Evolutionary conservation across 1,284 basidiomycete genomes (phyloP), one percentile per base, ranked within the genome.

Genomic region (Sporisorium graminicola): DNA sequence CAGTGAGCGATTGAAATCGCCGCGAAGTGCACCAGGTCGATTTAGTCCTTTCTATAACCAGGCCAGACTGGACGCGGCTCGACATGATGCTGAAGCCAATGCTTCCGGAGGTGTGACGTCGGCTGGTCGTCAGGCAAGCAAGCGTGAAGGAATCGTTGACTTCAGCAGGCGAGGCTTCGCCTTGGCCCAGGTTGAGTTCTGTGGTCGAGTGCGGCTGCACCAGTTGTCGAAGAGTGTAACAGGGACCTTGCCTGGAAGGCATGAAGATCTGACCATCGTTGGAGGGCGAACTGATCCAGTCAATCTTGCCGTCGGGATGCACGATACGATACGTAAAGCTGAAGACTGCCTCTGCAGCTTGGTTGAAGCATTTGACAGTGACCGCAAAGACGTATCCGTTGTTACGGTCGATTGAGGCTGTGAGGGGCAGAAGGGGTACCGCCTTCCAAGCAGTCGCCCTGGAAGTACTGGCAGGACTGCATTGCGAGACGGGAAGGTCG

Each of bases 11-110:
- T 16, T 20, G 37, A 22, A 76, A 68, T 26, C 54, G 65, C 37
- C 74, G 58, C 2, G 74, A 76, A 1, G 74, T 76, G 60, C 70
- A 73, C 74, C 74, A 76, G 2, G 61, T 72, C 13, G 68, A 76
- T 26, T 76, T 76, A 42, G 74, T 76, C n/a, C 74, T 60, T 46
- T 76, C 74, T 14, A 72, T 42, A 31, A 75, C 61, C 18, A 78
- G 35, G 20, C 65, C 72, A 16, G 59, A 35, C 20, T 63, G 42
- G 16, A 78, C 55, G 18, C 57, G 42, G 49, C 47, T 56, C 18
- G 61, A 44, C 18, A 62, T 51, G 50, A 69, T 61, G 49, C 56
- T 58, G 53, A 76, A 73, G 14, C 56, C 47, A 16, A 64, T 16
- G 26, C 18, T 22, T 26, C n/a, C 18, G 5, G 24, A 29, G 16